phyloP scores from a whole-genome alignment of 345 rosid genomes.

The Brassica rapa region DNA sequence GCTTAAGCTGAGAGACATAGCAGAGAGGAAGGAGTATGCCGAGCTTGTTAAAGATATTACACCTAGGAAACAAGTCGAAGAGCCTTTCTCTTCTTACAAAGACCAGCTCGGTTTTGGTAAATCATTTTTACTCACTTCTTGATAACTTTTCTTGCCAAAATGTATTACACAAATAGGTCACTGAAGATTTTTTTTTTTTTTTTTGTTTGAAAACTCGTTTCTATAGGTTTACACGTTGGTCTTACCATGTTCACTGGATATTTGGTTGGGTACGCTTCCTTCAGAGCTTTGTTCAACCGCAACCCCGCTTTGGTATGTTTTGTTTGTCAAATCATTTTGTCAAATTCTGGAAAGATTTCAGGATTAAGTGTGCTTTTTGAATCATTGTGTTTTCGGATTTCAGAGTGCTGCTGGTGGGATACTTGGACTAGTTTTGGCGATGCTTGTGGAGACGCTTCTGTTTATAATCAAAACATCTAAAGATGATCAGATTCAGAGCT shows the following conservation, averaged over 20 bases:
- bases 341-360: not conserved
- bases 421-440: conserved; percentile 80
- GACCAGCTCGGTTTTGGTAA: conserved; percentile 97
- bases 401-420: conserved; percentile 97
- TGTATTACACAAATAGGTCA: not conserved
- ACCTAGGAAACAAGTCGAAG: conserved; percentile 52
- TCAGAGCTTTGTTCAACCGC: conserved; percentile 83
- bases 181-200: not conserved
- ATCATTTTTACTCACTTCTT: not conserved
- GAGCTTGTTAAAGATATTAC: conserved; percentile 91
- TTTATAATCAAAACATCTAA: conserved; percentile 74
- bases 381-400: not conserved
- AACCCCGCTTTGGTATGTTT: conserved; percentile 61
- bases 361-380: not conserved
- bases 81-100: conserved; percentile 95
- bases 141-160: not conserved
- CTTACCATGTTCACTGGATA: conserved; percentile 93
- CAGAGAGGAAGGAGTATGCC: conserved; percentile 77
- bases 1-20: conserved; percentile 64
- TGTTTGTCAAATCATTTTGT: not conserved
- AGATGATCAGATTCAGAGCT: conserved; percentile 45
- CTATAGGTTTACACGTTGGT: conserved; percentile 81
- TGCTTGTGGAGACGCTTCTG: conserved; percentile 91
- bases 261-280: conserved; percentile 74
- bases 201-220: not conserved